These are phyloP conservation scores for Sphaerulina musiva DNA, from an alignment of 2,329 filamentous ascomycete genomes.

Conservation along the genomic window DNA sequence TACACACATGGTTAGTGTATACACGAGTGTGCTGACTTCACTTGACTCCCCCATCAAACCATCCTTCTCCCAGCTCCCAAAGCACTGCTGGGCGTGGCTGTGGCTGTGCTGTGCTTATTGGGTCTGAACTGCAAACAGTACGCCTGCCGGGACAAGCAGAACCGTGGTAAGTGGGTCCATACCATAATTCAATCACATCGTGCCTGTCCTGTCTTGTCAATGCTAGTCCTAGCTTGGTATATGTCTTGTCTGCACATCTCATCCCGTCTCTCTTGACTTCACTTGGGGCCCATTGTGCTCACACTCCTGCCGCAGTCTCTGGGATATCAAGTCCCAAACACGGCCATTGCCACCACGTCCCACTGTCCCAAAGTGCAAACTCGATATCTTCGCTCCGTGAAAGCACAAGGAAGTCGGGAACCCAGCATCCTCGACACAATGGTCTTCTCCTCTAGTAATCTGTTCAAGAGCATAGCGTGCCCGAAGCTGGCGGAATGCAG, in stretches of 20 bases:
- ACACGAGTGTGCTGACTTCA: no score
- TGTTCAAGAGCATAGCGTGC: conserved; percentile 50
- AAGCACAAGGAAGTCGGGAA: background rate
- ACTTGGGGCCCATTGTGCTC: background rate
- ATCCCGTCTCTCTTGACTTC: background rate
- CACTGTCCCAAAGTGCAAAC: background rate
- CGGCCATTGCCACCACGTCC: background rate
- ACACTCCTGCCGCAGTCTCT: background rate
- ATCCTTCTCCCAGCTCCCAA: no score
- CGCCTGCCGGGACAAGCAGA: no score
- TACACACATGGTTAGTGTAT: no score
- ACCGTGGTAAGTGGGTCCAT: background rate
- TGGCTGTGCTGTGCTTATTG: no score
- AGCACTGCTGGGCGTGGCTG: no score
- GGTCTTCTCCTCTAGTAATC: conserved; percentile 49
- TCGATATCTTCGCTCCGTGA: background rate
- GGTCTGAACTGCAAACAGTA: background rate
- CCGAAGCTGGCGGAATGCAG: conserved; percentile 43
- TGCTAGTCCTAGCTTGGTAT: background rate
- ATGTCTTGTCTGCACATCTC: background rate
- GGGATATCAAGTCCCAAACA: background rate
- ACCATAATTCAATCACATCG: background rate
- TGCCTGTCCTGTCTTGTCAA: background rate
- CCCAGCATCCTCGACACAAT: conserved; percentile 32
- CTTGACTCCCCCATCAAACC: no score